phyloP scores from a whole-genome alignment of 164 flowering plant species.

The Liriodendron chinense region DNA sequence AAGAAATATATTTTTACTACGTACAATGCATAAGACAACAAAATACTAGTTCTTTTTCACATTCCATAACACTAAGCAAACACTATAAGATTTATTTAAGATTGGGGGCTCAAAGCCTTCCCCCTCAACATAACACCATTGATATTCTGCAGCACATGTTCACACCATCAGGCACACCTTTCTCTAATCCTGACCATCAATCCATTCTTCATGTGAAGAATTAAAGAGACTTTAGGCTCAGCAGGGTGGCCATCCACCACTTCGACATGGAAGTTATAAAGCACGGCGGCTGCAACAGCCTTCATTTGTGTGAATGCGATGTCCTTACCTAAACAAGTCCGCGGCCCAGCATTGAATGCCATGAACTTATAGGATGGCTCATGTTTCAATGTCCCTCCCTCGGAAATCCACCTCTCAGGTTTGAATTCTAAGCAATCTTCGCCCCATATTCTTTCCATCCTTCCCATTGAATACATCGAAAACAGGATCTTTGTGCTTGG shows the following conservation, averaged over 20 bases:
- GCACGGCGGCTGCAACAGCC: conserved; percentile 24
- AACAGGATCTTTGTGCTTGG: conserved; percentile 20
- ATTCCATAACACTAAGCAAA: too few species aligned
- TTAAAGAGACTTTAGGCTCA: conserved; percentile 2
- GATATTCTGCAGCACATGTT: too few species aligned
- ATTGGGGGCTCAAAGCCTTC: too few species aligned
- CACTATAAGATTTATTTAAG: too few species aligned
- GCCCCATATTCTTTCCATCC: conserved; percentile 40
- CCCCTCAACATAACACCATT: too few species aligned
- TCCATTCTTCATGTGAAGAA: conserved; percentile 14
- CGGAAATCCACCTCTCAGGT: conserved; percentile 53
- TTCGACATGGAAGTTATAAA: conserved; percentile 26
- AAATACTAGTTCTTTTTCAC: too few species aligned
- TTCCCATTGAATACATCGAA: conserved; percentile 28
- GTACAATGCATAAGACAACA: too few species aligned
- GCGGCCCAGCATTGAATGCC: conserved; percentile 38
- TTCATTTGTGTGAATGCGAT: conserved; percentile 38
- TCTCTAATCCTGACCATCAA: background rate
- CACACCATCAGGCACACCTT: background rate
- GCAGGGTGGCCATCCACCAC: too few species aligned
- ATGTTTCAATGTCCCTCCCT: conserved; percentile 16
- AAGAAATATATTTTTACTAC: too few species aligned
- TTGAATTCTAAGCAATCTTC: conserved; percentile 33
- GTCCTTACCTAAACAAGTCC: conserved; percentile 44
- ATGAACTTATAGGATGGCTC: background rate